These are phyloP conservation scores for Candida insectorum DNA, from an alignment of 805 yeast species.

Conservation along the genomic window DNA sequence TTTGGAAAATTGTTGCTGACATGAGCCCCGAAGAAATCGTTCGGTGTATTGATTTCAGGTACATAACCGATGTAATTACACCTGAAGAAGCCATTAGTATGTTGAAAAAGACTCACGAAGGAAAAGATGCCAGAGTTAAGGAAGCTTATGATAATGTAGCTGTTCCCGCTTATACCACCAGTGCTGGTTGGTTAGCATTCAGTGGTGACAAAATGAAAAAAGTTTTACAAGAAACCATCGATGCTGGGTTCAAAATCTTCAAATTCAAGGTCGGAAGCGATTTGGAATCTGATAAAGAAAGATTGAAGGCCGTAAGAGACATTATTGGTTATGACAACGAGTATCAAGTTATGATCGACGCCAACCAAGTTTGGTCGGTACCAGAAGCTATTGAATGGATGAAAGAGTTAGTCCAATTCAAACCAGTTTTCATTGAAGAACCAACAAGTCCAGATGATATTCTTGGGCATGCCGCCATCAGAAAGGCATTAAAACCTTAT, in stretches of 20 bases:
- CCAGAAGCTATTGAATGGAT: slow-evolving; percentile 17
- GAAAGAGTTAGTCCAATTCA: slow-evolving; percentile 14
- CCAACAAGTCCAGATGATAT: slow-evolving; percentile 16
- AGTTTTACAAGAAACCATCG: slow-evolving; percentile 23
- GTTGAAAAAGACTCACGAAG: slow-evolving; percentile 22
- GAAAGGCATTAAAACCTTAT: slow-evolving; percentile 14
- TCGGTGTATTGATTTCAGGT: slow-evolving; percentile 38
- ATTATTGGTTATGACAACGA: slow-evolving; percentile 35
- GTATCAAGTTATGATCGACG: slow-evolving; percentile 14
- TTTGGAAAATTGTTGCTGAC: slow-evolving; percentile 41
- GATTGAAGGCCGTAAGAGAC: slow-evolving; percentile 35
- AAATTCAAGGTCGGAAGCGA: slow-evolving; percentile 41
- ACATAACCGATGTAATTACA: slow-evolving; percentile 41
- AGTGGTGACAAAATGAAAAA: slow-evolving; percentile 37
- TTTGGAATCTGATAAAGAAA: slow-evolving; percentile 28
- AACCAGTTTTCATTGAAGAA: slow-evolving; percentile 15
- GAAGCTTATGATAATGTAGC: slow-evolving; percentile 28
- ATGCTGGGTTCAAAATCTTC: slow-evolving; percentile 36
- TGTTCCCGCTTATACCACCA: slow-evolving; percentile 44
- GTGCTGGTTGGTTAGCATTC: slow-evolving; percentile 45
- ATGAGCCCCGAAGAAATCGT: slow-evolving; percentile 41
- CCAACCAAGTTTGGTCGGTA: slow-evolving; percentile 15
- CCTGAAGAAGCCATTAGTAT: slow-evolving; percentile 37
- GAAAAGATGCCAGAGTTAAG: slow-evolving; percentile 19
- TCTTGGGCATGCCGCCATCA: slow-evolving; percentile 15